Conservation (phyloP, 2,329 filamentous ascomycete genomes). For the Venturia oleaginea region DNA sequence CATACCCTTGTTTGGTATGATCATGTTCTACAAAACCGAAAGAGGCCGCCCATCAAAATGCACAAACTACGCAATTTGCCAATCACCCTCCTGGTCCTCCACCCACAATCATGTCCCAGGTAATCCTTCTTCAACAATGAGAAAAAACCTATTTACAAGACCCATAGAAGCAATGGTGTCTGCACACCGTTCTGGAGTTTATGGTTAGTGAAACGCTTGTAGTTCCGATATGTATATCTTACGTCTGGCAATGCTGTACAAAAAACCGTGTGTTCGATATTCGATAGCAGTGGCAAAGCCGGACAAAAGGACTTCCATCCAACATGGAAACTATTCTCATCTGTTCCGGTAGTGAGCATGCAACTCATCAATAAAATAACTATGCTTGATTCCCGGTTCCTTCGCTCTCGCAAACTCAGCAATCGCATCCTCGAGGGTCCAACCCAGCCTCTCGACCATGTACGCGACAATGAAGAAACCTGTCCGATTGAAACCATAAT, state of each 20-base stretch:
- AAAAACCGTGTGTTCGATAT: not conserved
- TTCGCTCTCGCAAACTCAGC: slow-evolving; percentile 64
- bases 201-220: not conserved
- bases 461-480: slow-evolving; percentile 88
- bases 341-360: slow-evolving; percentile 61
- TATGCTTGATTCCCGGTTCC: slow-evolving; percentile 78
- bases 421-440: slow-evolving; percentile 65
- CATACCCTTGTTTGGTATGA: not conserved
- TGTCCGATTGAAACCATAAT: slow-evolving; percentile 92
- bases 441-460: slow-evolving; percentile 71
- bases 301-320: too few relatives aligned
- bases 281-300: not conserved
- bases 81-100: too few relatives aligned
- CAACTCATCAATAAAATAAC: slow-evolving; percentile 77
- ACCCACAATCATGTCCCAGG: too few relatives aligned
- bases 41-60: not conserved
- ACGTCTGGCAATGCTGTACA: not conserved
- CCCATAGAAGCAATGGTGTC: too few relatives aligned
- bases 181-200: too few relatives aligned
- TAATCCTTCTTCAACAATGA: too few relatives aligned
- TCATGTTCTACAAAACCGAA: not conserved
- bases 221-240: not conserved
- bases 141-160: too few relatives aligned
- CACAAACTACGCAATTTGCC: not conserved
- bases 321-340: not conserved